Percentiles rank a stretch among this genome's conserved stretches.
Conservation (phyloP, 495 filamentous ascomycete genomes). For the Penicillium cinerascens region DNA sequence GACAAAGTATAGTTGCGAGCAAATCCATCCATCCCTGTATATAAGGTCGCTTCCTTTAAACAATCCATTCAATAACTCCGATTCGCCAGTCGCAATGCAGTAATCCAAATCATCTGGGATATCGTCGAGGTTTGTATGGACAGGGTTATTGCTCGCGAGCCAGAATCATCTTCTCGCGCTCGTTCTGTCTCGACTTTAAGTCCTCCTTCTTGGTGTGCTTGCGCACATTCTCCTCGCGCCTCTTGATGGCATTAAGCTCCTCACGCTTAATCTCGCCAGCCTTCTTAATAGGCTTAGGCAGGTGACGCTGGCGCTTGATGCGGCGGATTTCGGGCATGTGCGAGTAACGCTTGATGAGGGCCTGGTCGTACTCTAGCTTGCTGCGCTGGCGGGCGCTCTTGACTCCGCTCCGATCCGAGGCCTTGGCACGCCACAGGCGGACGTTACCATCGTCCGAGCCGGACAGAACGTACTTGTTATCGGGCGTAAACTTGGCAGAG, state of each 20-base stretch:
- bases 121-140: background rate
- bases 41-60: background rate
- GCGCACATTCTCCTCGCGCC: conserved; percentile 89
- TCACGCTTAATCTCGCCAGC: conserved; percentile 93
- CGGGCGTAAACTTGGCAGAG: conserved; percentile 76
- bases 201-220: conserved; percentile 78
- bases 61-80: background rate
- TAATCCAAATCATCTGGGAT: background rate
- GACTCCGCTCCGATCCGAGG: conserved; percentile 80
- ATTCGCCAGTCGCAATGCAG: background rate
- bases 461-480: conserved; percentile 80
- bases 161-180: conserved; percentile 92
- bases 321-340: conserved; percentile 96
- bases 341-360: conserved; percentile 75
- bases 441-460: conserved; percentile 93
- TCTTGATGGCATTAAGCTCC: conserved; percentile 81
- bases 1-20: background rate
- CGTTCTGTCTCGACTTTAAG: conserved; percentile 65
- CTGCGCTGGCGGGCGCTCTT: conserved; percentile 79
- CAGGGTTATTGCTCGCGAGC: conserved; percentile 62
- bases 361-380: conserved; percentile 87
- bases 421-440: conserved; percentile 84
- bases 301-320: conserved; percentile 84
- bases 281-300: conserved; percentile 96
- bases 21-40: background rate